Evolutionary conservation across 1,284 basidiomycete genomes (phyloP), one percentile per base, ranked within the genome.

Genomic region (Afroboletus lepidellus): DNA sequence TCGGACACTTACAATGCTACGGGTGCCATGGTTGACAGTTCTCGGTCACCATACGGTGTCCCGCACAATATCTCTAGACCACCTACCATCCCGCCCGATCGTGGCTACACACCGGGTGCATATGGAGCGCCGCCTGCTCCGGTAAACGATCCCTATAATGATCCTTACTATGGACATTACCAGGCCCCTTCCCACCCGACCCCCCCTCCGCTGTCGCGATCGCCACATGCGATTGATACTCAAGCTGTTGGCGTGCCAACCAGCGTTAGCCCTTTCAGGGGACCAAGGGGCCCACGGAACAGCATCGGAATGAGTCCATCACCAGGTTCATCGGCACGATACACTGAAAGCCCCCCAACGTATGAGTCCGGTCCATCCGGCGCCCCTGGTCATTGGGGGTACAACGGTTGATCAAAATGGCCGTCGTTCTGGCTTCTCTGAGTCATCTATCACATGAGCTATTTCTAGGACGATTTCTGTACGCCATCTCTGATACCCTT

Each of bases 311-410:
- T 67, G 57, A 47, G 59, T 7, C 65, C 65, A 46, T 57, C 57
- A 41, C 32, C 57, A 20, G 18, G 42, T 37, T 69, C 74, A 36
- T 55, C 60, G 33, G 33, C 60, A 55, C 57, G 61, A 54, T 74
- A 79, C 53, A 69, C 78, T 18, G 85, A 87, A 38, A 76, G 69
- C 34, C 86, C 86, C 15, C 85, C 85, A 20, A 74, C 72, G 51
- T 88, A 88, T 63, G 85, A 87, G 27, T 72, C 74, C 15, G 77
- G 77, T 32, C 64, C 70, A n/a, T 66, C 78, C n/a, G 72, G 72
- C 53, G 63, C 74, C 21, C 69, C 75, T 44, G 78, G 78, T 37
- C 72, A 72, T 53, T 83, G 81, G 83, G 75, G 75, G 34, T 73
- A 74, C 57, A 75, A 72, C 58, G 69, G 57, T 50, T 70, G 59